phyloP scores from a whole-genome alignment of 1,284 basidiomycete genomes.

The Irpex sp. region DNA sequence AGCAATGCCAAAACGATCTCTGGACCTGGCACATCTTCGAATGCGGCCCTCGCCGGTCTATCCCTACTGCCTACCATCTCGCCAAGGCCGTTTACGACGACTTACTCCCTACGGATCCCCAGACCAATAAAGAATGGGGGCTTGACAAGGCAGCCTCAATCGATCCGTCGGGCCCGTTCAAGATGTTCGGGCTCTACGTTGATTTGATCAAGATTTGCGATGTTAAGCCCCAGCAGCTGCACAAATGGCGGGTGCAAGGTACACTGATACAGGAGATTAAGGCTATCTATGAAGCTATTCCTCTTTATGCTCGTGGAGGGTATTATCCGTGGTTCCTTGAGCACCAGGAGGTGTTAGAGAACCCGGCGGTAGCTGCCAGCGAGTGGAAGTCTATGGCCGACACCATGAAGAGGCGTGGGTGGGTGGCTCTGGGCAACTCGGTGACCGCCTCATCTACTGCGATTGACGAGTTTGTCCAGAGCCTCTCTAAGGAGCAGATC shows the following conservation, averaged over 20 bases:
- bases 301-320: constrained; percentile 18
- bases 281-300: constrained; percentile 23
- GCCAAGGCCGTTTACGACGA: neutral
- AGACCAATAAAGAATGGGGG: constrained; percentile 28
- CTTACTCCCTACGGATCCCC: neutral
- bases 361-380: neutral
- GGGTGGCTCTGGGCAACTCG: constrained; percentile 12
- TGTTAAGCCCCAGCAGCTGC: constrained; percentile 25
- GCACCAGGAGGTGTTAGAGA: constrained; percentile 29
- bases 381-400: neutral
- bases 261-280: constrained; percentile 32
- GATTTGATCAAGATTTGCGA: constrained; percentile 22
- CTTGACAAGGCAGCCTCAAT: constrained; percentile 24
- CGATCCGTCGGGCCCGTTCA: constrained; percentile 11
- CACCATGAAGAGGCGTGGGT: neutral
- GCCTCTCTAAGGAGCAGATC: constrained; percentile 11
- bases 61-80: neutral
- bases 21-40: neutral
- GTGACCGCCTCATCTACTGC: constrained; percentile 3
- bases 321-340: constrained; percentile 34
- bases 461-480: neutral
- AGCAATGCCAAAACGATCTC: neutral
- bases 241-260: constrained; percentile 30
- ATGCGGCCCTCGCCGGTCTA: neutral
- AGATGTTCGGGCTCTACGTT: constrained; percentile 31